These are phyloP conservation scores for Cadophora gregata DNA, from an alignment of 2,329 filamentous ascomycete species.

Conservation along the genomic window DNA sequence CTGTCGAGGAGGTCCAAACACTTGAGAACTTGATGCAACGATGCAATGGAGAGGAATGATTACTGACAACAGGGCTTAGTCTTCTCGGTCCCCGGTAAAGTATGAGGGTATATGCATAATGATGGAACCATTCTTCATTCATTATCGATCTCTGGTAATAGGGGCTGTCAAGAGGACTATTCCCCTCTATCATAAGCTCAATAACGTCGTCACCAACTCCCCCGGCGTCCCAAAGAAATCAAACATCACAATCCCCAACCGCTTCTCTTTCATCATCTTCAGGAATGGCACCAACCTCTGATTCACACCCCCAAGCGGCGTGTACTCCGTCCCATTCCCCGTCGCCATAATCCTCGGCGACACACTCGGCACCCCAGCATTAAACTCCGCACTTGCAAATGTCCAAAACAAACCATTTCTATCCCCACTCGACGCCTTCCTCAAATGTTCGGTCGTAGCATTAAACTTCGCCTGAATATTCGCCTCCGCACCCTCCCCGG, in stretches of 20 bases:
- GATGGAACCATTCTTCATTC: too few species aligned
- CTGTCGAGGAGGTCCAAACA: too few species aligned
- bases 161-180: too few species aligned
- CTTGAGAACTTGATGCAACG: too few species aligned
- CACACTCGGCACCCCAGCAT: conserved; percentile 46
- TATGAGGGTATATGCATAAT: too few species aligned
- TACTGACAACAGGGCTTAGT: too few species aligned
- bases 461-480: conserved; percentile 54
- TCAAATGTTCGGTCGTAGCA: conserved; percentile 49
- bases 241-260: conserved; percentile 58
- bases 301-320: conserved; percentile 53
- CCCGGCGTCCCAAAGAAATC: conserved; percentile 55
- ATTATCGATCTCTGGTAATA: too few species aligned
- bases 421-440: conserved; percentile 45
- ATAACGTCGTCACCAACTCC: conserved; percentile 49
- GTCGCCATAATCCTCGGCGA: conserved; percentile 54
- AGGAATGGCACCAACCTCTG: conserved; percentile 49
- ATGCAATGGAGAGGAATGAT: too few species aligned
- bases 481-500: conserved; percentile 42
- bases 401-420: conserved; percentile 53
- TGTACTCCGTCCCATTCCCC: conserved; percentile 47
- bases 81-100: too few species aligned
- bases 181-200: conserved; percentile 40
- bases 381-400: conserved; percentile 53
- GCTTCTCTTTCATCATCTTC: conserved; percentile 47